phyloP scores from a whole-genome alignment of 129 eudicot genomes.

The Scalesia atractyloides region DNA sequence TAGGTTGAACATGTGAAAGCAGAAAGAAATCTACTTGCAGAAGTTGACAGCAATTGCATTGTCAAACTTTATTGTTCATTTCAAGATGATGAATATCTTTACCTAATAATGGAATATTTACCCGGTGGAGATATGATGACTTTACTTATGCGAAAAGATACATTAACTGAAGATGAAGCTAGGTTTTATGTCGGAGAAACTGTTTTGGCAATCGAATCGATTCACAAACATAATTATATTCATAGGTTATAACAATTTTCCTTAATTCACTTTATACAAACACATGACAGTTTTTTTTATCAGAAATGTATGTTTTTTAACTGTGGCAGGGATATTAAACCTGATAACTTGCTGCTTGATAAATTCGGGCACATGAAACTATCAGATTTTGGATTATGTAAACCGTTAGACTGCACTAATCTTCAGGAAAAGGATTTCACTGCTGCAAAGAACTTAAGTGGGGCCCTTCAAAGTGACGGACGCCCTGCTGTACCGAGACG shows the following conservation, averaged over 20 bases:
- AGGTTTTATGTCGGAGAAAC: conserved; percentile 37
- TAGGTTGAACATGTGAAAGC: conserved; percentile 95
- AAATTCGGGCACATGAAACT: conserved; percentile 75
- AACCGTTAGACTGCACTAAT: conserved; percentile 77
- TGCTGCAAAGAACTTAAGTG: conserved; percentile 65
- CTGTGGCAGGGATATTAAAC: conserved; percentile 73
- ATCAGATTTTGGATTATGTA: conserved; percentile 82
- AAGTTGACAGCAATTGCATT: conserved; percentile 85
- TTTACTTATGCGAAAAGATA: conserved; percentile 74
- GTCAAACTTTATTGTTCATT: conserved; percentile 85
- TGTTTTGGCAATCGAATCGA: conserved; percentile 68
- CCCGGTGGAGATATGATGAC: conserved; percentile 94
- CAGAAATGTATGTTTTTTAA: conserved; percentile 1
- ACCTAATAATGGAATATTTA: conserved; percentile 85
- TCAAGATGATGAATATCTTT: conserved; percentile 85
- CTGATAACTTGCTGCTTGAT: conserved; percentile 83
- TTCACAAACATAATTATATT: conserved; percentile 74
- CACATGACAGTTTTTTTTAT: neutral
- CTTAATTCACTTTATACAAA: neutral
- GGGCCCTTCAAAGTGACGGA: conserved; percentile 96
- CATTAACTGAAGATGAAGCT: conserved; percentile 72
- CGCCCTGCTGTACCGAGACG: conserved; percentile 83
- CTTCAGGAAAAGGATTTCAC: conserved; percentile 94
- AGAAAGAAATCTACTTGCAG: conserved; percentile 81
- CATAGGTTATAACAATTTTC: conserved; percentile 32